Base-by-base conservation (phyloP, 2,329 filamentous ascomycete genomes). In the Onygenales sp. region DNA sequence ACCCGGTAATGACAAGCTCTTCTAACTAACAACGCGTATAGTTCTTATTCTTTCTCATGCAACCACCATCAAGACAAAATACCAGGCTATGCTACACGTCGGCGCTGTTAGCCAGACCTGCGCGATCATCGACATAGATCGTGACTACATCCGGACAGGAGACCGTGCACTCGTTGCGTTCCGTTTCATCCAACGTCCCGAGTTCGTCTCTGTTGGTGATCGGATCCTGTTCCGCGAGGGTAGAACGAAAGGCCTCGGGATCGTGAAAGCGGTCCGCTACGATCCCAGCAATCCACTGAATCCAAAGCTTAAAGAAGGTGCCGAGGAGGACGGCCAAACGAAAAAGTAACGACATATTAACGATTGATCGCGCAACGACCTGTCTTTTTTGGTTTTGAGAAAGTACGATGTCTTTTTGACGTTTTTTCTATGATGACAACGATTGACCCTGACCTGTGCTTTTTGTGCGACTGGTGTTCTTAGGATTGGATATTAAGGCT, bases 51-150 rank as follows among this genome's bases (percentile, higher is more conserved):
- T 98, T 6, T 94, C 88, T 3, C 93, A 98, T 64, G 90, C 92
- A 0, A 98, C 93, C 0, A 98, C 93, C 43, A 98, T 98, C 70
- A 93, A 95, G 70, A 89, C 85, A 0, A 92, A 90, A 63, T 98
- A 98, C 61, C 93, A 98, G 74, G 93, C 93, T 0, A 98, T 97
- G 91, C 79, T 98, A 21, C 93, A 98, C 63, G 91, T 98, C 4
- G 93, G 93, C 0, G 88, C 93, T 0, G 87, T 98, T 43, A 89
- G 87, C 42, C 93, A 98, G 72, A 98, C 93, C 0, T 98, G 93
- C 66, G 85, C 90, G 9, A 96, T 98, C 66, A 95, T 98, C 64
- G 93, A 96, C 65, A 93, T 98, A 60, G 93, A 98, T 67, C 84
- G 92, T n/a, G 87, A 87, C 31, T 93, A 91, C 63, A 96, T 98